Evolutionary conservation across 495 filamentous ascomycete genomes (phyloP), one percentile per base, ranked within the genome.

Genomic region (Durotheca rogersii): DNA sequence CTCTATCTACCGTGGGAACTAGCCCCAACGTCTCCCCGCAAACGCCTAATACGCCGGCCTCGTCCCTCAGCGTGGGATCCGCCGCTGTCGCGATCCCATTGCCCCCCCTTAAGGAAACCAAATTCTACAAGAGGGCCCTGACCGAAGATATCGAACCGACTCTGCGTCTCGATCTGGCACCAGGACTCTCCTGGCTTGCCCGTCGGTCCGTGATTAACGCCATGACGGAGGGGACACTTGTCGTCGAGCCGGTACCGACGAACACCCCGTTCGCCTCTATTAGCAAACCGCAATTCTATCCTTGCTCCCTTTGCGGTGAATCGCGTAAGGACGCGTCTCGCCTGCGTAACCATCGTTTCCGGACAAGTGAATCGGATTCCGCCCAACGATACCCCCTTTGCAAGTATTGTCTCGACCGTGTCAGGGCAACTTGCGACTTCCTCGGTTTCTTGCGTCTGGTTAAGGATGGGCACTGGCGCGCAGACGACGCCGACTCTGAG

Each of bases 71-170:
- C 55, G 60, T 58, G 6, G 60, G 57, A 15, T 78, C 77, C 3
- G 56, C 57, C 3, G 39, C 52, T 10, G 39, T 62, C 7, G 55
- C 60, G 4, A 48, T 58, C 1, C 41, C 58, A 7, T 55, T 74
- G 12, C 72, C 70, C 9, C 58, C 65, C 1, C 70, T 98, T 34
- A 95, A 95, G 60, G 93, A 96, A 44, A 89, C 86, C 2, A 87
- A 85, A 51, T 97, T 96, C 66, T 98, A 90, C 69, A 98, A 98
- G 68, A 82, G 93, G 15, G 81, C 79, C 4, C 67, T 96, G 9
- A 73, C 80, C 41, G 93, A 98, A 66, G 93, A 97, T 68, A 87
- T 98, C 43, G 93, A 98, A 68, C 93, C 93, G 2, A 95, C 93
- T 0, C 70, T 98, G 14, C 81, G 93, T 31, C 79, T 97, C 3